Conservation (phyloP, 192 early-diverging fungal species). For the Endogone sp. region DNA sequence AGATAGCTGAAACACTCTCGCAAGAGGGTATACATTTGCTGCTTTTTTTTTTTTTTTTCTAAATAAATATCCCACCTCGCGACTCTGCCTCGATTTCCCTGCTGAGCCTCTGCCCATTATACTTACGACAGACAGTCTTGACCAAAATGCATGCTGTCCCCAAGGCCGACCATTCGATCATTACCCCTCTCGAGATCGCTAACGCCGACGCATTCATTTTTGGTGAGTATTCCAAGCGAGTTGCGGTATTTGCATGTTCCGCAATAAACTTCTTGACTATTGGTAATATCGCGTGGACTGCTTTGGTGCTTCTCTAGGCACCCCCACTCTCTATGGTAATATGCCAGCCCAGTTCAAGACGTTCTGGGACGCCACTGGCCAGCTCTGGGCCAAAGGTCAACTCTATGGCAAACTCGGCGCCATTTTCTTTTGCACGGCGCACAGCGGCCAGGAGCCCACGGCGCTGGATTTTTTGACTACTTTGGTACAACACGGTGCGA, state of each 20-base stretch:
- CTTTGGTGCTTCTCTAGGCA: slow-evolving; percentile 17
- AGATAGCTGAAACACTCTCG: slow-evolving; percentile 58
- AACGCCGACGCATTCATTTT: slow-evolving; percentile 68
- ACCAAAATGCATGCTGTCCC: slow-evolving; percentile 62
- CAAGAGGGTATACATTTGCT: no score
- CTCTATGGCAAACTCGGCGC: slow-evolving; percentile 37
- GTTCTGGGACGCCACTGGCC: slow-evolving; percentile 38
- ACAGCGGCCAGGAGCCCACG: slow-evolving; percentile 45
- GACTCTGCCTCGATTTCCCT: no score
- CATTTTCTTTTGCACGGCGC: slow-evolving; percentile 34
- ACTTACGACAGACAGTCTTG: no score
- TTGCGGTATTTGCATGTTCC: not conserved
- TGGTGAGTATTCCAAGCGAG: slow-evolving; percentile 43
- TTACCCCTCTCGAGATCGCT: slow-evolving; percentile 45
- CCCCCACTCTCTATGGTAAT: slow-evolving; percentile 25
- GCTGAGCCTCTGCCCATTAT: no score
- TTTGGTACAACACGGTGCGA: slow-evolving; percentile 36
- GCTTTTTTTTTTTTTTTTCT: no score
- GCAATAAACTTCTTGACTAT: no score
- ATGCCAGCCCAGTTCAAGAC: slow-evolving; percentile 32
- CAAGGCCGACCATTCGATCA: slow-evolving; percentile 48
- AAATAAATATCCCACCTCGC: no score
- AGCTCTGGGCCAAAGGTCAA: slow-evolving; percentile 35
- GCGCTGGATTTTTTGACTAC: slow-evolving; percentile 26
- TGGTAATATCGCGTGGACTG: not conserved